phyloP scores from a whole-genome alignment of 345 rosid genomes.

The Syzygium jambos region DNA sequence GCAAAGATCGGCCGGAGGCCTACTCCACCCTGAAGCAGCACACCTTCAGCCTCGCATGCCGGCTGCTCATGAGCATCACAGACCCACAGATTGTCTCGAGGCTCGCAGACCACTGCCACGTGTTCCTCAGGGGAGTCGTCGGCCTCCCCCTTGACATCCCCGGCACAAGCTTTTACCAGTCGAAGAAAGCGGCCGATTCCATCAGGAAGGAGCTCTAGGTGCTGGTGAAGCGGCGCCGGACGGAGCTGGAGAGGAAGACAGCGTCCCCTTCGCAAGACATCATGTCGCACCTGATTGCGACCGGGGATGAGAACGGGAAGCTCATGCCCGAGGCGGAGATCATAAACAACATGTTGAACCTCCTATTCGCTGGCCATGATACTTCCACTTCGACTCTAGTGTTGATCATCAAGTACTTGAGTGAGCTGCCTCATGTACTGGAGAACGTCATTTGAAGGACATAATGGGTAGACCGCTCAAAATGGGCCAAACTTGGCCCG shows the following conservation, averaged over 20 bases:
- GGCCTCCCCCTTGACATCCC: conserved; percentile 6
- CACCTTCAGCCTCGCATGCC: conserved; percentile 5
- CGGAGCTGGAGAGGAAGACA: conserved; percentile 1
- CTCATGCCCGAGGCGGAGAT: conserved; percentile 14
- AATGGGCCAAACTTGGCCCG: no score
- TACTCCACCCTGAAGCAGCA: not conserved
- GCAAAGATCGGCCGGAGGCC: conserved; percentile 4
- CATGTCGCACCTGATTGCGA: conserved; percentile 5
- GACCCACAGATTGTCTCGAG: conserved; percentile 1
- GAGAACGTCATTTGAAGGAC: not conserved
- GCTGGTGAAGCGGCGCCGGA: conserved; percentile 4
- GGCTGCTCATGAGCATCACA: not conserved
- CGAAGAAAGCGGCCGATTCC: conserved; percentile 5
- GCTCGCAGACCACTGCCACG: not conserved
- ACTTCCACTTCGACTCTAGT: conserved; percentile 1
- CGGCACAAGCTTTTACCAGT: not conserved
- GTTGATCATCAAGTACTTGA: conserved; percentile 8
- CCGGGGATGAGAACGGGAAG: conserved; percentile 11
- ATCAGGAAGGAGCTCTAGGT: not conserved
- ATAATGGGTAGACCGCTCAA: no score
- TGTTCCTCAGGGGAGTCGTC: not conserved
- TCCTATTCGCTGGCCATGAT: conserved; percentile 16
- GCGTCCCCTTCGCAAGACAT: conserved; percentile 6
- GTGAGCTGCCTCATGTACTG: conserved; percentile 11
- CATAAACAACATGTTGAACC: conserved; percentile 1